Evolutionary conservation across 2,329 filamentous ascomycete species (phyloP).

Genomic region (Aspergillus sp.): DNA sequence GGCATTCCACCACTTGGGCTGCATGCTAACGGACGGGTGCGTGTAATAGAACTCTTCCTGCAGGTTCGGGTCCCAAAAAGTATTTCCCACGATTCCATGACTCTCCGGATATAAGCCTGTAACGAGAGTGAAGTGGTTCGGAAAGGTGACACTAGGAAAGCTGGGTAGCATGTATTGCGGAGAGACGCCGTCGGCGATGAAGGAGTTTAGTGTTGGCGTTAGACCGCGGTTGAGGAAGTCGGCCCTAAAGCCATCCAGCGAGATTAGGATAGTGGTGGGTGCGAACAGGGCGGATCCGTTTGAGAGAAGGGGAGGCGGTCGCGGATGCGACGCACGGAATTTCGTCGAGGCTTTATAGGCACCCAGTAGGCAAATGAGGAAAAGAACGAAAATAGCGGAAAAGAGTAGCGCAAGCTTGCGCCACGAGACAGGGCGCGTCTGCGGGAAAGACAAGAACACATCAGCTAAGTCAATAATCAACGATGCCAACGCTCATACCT

Average conservation of each 20-base stretch:
- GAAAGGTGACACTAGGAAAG: conserved; percentile 95
- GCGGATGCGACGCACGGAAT: conserved; percentile 28
- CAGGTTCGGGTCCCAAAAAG: conserved; percentile 82
- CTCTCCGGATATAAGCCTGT: conserved; percentile 91
- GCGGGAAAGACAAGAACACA: not conserved
- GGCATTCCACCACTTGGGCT: conserved; percentile 90
- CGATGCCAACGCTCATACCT: conserved; percentile 22
- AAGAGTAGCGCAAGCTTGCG: conserved; percentile 41
- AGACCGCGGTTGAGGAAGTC: conserved; percentile 84
- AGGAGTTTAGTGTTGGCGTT: conserved; percentile 76
- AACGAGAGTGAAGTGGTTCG: conserved; percentile 90
- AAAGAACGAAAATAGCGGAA: conserved; percentile 51
- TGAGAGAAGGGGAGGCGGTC: conserved; percentile 41
- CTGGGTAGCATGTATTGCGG: conserved; percentile 91
- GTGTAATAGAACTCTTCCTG: conserved; percentile 86
- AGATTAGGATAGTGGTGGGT: conserved; percentile 90
- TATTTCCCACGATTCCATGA: conserved; percentile 91
- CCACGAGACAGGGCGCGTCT: conserved; percentile 27
- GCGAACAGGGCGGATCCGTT: conserved; percentile 90
- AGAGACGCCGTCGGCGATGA: conserved; percentile 81
- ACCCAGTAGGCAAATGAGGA: conserved; percentile 55
- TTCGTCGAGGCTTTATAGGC: conserved; percentile 56
- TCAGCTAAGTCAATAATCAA: not conserved
- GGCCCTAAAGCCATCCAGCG: conserved; percentile 91
- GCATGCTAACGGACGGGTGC: conserved; percentile 70